Conservation (phyloP, 1,284 basidiomycete genomes). For the Uromyces viciae-fabae region DNA sequence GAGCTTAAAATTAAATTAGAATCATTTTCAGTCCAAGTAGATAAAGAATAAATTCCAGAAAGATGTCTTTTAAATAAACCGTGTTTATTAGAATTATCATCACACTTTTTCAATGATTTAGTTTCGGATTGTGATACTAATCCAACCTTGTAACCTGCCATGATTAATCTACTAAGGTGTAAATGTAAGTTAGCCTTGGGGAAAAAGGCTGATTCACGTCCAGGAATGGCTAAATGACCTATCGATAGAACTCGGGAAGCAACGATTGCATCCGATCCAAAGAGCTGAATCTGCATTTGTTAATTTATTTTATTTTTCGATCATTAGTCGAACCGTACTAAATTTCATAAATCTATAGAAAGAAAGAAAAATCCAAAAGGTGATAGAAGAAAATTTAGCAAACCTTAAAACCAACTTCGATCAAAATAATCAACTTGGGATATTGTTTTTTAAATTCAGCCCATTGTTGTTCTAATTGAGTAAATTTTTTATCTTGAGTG, state of each 20-base stretch:
- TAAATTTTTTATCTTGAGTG: neutral
- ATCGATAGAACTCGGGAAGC: slow-evolving; percentile 32
- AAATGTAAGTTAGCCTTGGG: slow-evolving; percentile 52
- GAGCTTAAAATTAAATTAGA: slow-evolving; percentile 2
- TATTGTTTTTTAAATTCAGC: slow-evolving; percentile 23
- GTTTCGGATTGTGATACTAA: slow-evolving; percentile 53
- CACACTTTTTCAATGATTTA: slow-evolving; percentile 52
- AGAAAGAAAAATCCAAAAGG: neutral
- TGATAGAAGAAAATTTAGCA: neutral
- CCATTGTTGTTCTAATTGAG: slow-evolving; percentile 42
- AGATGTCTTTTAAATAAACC: slow-evolving; percentile 51
- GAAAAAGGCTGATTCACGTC: slow-evolving; percentile 52
- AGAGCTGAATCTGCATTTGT: slow-evolving; percentile 20
- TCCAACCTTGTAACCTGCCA: slow-evolving; percentile 53
- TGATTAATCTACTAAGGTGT: slow-evolving; percentile 52
- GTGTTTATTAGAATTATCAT: neutral
- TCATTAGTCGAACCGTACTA: no score
- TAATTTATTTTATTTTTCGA: neutral
- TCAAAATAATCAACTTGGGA: slow-evolving; percentile 25
- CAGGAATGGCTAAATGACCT: slow-evolving; percentile 34
- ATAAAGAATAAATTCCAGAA: slow-evolving; percentile 53
- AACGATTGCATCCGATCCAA: slow-evolving; percentile 28
- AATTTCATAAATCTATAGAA: neutral
- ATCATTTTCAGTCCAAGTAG: slow-evolving; percentile 54
- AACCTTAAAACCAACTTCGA: slow-evolving; percentile 40